phyloP scores from a whole-genome alignment of 345 rosid species.

The Ricinus communis region DNA sequence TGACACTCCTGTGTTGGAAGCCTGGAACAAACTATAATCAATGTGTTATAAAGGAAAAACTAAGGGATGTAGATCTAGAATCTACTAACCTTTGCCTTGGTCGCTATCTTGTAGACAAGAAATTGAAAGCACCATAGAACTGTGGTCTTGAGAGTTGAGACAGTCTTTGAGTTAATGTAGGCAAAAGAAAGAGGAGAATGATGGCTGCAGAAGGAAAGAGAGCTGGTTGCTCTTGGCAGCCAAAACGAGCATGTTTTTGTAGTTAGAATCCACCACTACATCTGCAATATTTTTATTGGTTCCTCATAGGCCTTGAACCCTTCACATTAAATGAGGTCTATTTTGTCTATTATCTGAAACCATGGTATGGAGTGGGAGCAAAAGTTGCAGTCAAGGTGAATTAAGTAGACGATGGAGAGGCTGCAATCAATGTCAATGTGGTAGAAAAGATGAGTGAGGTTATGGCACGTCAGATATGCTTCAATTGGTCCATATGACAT shows the following conservation, averaged over 20 bases:
- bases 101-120: neutral
- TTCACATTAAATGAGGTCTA: no score
- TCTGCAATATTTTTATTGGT: no score
- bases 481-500: neutral
- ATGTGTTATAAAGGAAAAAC: neutral
- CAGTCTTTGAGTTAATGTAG: neutral
- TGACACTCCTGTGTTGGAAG: neutral
- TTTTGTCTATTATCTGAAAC: neutral
- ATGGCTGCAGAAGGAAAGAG: neutral
- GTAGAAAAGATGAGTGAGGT: neutral
- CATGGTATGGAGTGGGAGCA: neutral
- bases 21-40: neutral
- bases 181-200: neutral
- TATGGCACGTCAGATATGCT: neutral
- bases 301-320: no score
- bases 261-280: no score
- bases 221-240: no score
- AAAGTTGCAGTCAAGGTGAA: neutral
- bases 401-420: neutral
- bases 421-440: neutral
- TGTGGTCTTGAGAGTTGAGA: no score
- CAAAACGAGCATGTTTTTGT: no score
- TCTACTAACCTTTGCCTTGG: neutral
- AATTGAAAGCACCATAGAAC: no score
- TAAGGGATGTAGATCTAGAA: neutral